Evolutionary conservation across 2,329 filamentous ascomycete genomes (phyloP), one percentile per base, ranked within the genome.

Genomic region (Arthrobotrys entomopaga): DNA sequence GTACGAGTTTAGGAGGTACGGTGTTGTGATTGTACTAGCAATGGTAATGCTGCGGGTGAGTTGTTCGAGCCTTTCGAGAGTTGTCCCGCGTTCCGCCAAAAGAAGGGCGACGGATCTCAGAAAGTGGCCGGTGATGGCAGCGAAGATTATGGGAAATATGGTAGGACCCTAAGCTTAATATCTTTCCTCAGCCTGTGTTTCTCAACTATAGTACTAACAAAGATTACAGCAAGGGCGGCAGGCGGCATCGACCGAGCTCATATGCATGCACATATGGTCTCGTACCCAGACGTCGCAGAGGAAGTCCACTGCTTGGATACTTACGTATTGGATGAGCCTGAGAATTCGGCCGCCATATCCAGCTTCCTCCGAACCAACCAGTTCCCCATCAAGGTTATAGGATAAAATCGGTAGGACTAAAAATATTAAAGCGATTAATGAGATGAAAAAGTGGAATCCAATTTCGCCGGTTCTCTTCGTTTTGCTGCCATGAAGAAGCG

Each of bases 141-240:
- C 67, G 29, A 72, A 72, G 1, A 72, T 72, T 10, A 72, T 72
- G 3, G 67, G 67, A 29, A 72, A 72, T n/a, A 72, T 72, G 4
- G 67, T 72, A 11, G 67, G 67, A 4, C 67, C 67, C 67, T 72
- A 34, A 10, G 4, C 19, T 46, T 1, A 13, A 20, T 48, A 6
- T 13, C 3, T 46, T 46, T 46, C 13, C 42, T 46, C 13, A n/a
- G 16, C 42, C 13, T 5, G 1, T 13, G 13, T 1, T 34, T 34
- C 29, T 34, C 10, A 10, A 34, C 29, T 34, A 34, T 34, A 5
- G 10, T 7, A 7, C 10, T 5, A 8, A 7, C 26, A 7, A 29
- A 7, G 3, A 3, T 7, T 29, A 29, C 26, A 29, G 26, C 6
- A 34, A 34, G 29, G 29, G 29, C 6, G 10, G 29, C 5, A 34